Conservation (phyloP, 169 alveolate species). For the Sarcocystis neurona region DNA sequence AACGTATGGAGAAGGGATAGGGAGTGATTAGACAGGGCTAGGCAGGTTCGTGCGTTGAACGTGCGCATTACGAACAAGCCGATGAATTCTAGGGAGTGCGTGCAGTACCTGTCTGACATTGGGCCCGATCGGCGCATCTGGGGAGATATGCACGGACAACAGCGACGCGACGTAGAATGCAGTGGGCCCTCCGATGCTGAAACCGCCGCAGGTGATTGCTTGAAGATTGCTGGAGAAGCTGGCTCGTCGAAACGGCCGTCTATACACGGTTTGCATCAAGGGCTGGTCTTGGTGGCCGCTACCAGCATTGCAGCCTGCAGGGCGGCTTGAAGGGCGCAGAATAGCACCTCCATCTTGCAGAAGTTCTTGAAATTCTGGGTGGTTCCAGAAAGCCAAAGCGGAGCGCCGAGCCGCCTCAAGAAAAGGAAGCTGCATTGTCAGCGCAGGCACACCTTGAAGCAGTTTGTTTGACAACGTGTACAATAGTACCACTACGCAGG, state of each 20-base stretch:
- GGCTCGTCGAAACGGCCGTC: background rate
- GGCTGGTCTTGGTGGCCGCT: no score
- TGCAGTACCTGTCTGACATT: no score
- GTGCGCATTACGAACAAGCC: no score
- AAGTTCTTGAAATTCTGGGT: background rate
- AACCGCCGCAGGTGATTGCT: slow-evolving; percentile 20
- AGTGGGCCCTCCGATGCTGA: slow-evolving; percentile 33
- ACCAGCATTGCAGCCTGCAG: background rate
- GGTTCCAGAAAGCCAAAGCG: slow-evolving; percentile 15
- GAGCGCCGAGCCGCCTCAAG: background rate
- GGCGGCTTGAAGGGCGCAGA: background rate
- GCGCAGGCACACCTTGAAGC: background rate
- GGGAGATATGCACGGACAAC: background rate
- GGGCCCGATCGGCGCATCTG: slow-evolving; percentile 20
- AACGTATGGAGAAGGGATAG: no score
- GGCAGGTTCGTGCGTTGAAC: no score
- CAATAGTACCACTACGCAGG: no score
- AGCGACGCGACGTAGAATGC: slow-evolving; percentile 22
- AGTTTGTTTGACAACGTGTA: no score
- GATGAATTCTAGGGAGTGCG: no score
- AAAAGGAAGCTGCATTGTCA: slow-evolving; percentile 1
- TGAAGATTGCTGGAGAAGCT: background rate
- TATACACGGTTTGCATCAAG: no score
- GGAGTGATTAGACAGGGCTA: no score
- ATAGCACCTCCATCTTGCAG: background rate